Conservation (phyloP, 352 stramenopile genomes). For the Globisporangium spiculum region DNA sequence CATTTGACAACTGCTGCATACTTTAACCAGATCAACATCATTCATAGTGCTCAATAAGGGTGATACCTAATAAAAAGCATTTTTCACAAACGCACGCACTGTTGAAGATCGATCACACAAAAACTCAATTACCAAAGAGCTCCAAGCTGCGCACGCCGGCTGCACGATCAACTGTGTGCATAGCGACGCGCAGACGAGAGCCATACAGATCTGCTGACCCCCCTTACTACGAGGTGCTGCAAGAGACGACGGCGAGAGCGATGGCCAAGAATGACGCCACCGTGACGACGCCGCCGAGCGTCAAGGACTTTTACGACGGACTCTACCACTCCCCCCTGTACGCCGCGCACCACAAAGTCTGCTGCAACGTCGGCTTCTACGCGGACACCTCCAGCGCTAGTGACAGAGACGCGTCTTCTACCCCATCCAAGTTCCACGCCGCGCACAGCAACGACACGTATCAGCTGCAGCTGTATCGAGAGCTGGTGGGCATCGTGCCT, state of each 20-base stretch:
- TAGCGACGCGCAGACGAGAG: not conserved
- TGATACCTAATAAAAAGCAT: not conserved
- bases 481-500: conserved; percentile 41
- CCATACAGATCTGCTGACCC: not conserved
- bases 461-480: conserved; percentile 61
- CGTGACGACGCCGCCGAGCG: conserved; percentile 23
- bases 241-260: not conserved
- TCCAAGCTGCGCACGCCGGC: not conserved
- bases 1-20: not conserved
- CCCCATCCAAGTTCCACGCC: conserved; percentile 29
- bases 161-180: not conserved
- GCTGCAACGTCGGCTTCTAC: conserved; percentile 70
- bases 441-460: conserved; percentile 34
- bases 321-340: conserved; percentile 73
- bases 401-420: not conserved
- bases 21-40: not conserved
- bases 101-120: conserved; percentile 2
- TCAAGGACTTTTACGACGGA: conserved; percentile 74
- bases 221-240: not conserved
- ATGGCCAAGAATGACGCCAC: conserved; percentile 1
- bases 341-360: conserved; percentile 56
- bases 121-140: not conserved
- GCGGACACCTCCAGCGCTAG: conserved; percentile 14
- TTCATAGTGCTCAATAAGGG: not conserved
- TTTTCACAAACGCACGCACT: not conserved